Evolutionary conservation across 208 protist genomes (phyloP), one percentile per base, ranked within the genome.

Genomic region (Strigomonas culicis): DNA sequence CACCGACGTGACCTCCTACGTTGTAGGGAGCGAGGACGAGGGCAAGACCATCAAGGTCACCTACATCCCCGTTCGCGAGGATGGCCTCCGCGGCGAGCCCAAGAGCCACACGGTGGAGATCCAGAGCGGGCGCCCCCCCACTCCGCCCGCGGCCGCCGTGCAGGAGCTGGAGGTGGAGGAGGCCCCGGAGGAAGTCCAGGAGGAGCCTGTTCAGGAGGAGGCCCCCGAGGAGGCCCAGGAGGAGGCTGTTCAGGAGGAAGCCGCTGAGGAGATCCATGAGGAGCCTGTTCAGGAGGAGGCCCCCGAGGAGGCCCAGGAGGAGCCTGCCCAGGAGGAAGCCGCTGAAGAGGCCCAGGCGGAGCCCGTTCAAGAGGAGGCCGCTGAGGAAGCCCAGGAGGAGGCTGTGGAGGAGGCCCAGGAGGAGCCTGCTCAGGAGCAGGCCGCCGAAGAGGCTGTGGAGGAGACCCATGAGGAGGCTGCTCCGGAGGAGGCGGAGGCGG

Each of bases 11-110:
- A 75, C 68, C 66, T 70, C 52, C 28, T 95, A 93, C 80, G 75
- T 65, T 22, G 71, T 93, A 34, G 74, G 74, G 61, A 44, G 71
- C 39, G 71, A 75, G n/a, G 92, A 95, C 58, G 60, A 68, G n/a
- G 81, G 83, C 58, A 88, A 86, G 75, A 81, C 75, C 74, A 72
- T 97, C 25, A 74, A 68, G 34, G 83, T 93, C 13, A 91, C 77
- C n/a, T 95, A 95, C 75, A 91, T 79, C 11, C 92, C 92, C 19
- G 76, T 95, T 19, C 79, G 89, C 51, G 80, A 76, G 59, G 89
- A 97, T 59, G 92, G 92, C 52, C 39, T 53, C 11, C 10, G 68
- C 59, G 89, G 92, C 51, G 87, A 86, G 60, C 56, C 84, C 13
- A 85, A 83, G 70, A 87, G 68, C 64, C 76, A 68, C 72, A 81